A percentile compares a stretch with the other conserved stretches of the same genome.
These are phyloP conservation scores for Cerrena zonata DNA, from an alignment of 1,284 basidiomycete genomes.

Conservation along the genomic window DNA sequence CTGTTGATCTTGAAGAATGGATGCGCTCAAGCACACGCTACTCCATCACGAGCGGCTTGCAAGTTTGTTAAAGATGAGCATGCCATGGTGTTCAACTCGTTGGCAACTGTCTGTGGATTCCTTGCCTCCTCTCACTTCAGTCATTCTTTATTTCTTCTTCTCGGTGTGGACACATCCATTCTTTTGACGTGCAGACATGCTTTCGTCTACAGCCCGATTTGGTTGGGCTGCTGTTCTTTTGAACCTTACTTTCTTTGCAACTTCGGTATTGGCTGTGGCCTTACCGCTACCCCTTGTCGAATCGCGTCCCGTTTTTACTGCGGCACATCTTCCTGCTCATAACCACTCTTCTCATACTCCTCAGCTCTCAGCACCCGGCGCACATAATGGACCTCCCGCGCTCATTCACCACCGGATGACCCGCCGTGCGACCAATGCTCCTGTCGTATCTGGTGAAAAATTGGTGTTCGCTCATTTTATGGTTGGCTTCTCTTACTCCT, in stretches of 20 bases:
- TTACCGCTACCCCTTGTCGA: not conserved
- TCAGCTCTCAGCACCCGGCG: not conserved
- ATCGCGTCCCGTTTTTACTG: not conserved
- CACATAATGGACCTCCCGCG: not conserved
- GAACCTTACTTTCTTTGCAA: not conserved
- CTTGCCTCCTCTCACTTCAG: not conserved
- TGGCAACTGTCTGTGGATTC: not conserved
- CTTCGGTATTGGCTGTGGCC: too few species aligned
- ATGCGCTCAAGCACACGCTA: not conserved
- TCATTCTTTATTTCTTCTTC: not conserved
- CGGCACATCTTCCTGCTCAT: not conserved
- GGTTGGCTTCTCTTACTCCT: constrained; percentile 39
- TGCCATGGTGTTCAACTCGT: too few species aligned
- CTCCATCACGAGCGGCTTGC: not conserved
- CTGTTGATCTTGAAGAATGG: too few species aligned
- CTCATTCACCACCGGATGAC: too few species aligned
- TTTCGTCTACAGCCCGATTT: not conserved
- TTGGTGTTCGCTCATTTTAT: constrained; percentile 30
- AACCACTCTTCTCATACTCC: not conserved
- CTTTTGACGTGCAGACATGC: too few species aligned
- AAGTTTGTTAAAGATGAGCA: not conserved
- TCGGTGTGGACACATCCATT: too few species aligned
- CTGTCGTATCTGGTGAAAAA: not conserved
- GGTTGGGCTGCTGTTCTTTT: not conserved
- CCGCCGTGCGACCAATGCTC: not conserved